Conservation (phyloP, 257 asterid species). For the Solanum paucissectum region DNA sequence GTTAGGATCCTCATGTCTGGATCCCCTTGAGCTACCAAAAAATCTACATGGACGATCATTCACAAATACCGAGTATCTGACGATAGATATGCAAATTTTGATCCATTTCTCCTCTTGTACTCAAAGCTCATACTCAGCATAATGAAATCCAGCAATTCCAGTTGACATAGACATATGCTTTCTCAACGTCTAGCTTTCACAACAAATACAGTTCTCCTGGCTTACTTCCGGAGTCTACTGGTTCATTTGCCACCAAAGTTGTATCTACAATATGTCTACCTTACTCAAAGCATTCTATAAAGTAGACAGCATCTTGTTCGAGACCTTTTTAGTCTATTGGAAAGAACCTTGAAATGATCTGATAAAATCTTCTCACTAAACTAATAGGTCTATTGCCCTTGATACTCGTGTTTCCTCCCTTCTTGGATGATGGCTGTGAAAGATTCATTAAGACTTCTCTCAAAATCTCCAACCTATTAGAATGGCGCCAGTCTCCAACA, state of each 20-base stretch:
- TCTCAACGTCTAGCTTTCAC: neutral
- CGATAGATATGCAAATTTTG: neutral
- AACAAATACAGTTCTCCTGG: neutral
- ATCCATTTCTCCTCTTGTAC: neutral
- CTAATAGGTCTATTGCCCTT: neutral
- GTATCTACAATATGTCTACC: neutral
- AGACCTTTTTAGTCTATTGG: neutral
- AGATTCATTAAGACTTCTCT: neutral
- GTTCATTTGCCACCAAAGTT: neutral
- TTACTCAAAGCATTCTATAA: neutral
- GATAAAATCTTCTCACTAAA: neutral
- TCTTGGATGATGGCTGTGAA: neutral
- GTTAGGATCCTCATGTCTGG: neutral
- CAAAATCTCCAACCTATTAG: neutral
- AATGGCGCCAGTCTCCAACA: neutral
- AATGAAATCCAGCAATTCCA: neutral
- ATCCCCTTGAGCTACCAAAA: neutral
- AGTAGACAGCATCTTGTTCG: neutral
- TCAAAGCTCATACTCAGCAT: neutral
- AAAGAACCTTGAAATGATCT: neutral
- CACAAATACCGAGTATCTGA: neutral
- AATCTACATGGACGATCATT: neutral
- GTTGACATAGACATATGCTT: neutral
- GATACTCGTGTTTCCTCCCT: neutral
- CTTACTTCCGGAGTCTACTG: neutral